These are phyloP conservation scores for Atalantia buxifolia DNA, from an alignment of 345 rosid genomes.

Conservation along the genomic window DNA sequence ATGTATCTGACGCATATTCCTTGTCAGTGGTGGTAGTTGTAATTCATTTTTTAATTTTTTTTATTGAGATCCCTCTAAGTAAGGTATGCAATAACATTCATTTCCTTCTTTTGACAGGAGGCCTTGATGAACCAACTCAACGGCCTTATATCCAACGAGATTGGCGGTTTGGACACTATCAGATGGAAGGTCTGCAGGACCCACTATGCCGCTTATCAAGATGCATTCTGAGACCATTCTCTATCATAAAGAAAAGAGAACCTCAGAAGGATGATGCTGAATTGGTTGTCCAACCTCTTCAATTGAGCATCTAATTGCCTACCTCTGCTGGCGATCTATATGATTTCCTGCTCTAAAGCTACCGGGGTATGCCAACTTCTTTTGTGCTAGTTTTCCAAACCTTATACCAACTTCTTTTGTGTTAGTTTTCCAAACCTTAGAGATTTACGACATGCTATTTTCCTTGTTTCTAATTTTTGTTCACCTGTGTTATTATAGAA, in stretches of 20 bases:
- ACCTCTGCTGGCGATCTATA: not conserved
- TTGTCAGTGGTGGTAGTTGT: not conserved
- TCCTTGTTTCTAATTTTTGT: not conserved
- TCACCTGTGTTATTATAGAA: not conserved
- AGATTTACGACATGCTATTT: no score
- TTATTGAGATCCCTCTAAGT: not conserved
- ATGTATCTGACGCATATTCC: not conserved
- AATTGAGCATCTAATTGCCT: constrained; percentile 26
- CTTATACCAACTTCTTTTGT: not conserved
- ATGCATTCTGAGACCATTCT: constrained; percentile 45
- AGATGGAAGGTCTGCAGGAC: constrained; percentile 94
- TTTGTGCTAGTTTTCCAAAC: not conserved
- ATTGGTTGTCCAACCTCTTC: constrained; percentile 44
- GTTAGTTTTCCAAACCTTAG: not conserved
- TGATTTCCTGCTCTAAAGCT: not conserved
- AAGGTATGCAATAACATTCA: not conserved
- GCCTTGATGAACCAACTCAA: constrained; percentile 70
- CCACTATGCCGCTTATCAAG: constrained; percentile 66
- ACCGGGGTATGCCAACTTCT: not conserved
- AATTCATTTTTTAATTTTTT: not conserved
- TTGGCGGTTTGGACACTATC: constrained; percentile 96
- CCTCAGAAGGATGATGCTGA: constrained; percentile 34
- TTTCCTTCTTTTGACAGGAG: constrained; percentile 47
- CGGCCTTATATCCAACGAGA: constrained; percentile 58
- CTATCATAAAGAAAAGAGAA: constrained; percentile 39